Evolutionary conservation across 805 yeast genomes (phyloP), one percentile per base, ranked within the genome.

Genomic region (Zygosaccharomyces pseudorouxii): DNA sequence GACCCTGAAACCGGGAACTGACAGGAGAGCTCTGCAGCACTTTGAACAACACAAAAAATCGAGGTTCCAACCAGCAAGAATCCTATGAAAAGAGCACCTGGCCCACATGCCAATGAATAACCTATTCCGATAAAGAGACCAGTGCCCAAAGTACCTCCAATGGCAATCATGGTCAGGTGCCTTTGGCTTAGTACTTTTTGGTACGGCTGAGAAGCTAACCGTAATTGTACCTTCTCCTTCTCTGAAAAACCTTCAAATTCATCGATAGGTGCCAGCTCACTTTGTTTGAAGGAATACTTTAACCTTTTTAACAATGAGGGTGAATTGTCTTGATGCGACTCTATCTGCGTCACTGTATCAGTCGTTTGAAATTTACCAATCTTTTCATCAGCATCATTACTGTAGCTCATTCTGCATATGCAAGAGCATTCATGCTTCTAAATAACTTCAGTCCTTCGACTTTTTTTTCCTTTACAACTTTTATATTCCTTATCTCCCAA

Each of bases 1-100:
- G 81, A 71, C 53, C 84, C 83, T 19, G 77, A 73, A 10, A 58
- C 75, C 2, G 84, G 84, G 55, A 69, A 67, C 43, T 69, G 71
- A 3, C 80, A 73, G 8, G 79, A 62, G 77, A 78, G 75, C 55
- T 78, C 82, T 20, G 62, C 59, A 7, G 62, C 62, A 27, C 61
- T 54, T 38, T 62, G 65, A 36, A 59, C 58, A 42, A 62, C 64
- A 47, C 65, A 57, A 45, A 55, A 63, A 49, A 62, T 62, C 6
- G 60, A 51, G 12, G 56, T 38, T 20, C 67, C 67, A 20, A 63
- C 67, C 31, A 65, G 39, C 38, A 49, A 33, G 36, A 55, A 59
- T 22, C 62, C 62, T 20, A 59, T 53, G 27, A 58, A 39, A 38
- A 63, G 46, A n/a, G 65, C 54, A 25, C 58, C 67, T 2, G 67